Evolutionary conservation across 2,329 filamentous ascomycete genomes (phyloP).

Genomic region (Stromatinia cepivora): DNA sequence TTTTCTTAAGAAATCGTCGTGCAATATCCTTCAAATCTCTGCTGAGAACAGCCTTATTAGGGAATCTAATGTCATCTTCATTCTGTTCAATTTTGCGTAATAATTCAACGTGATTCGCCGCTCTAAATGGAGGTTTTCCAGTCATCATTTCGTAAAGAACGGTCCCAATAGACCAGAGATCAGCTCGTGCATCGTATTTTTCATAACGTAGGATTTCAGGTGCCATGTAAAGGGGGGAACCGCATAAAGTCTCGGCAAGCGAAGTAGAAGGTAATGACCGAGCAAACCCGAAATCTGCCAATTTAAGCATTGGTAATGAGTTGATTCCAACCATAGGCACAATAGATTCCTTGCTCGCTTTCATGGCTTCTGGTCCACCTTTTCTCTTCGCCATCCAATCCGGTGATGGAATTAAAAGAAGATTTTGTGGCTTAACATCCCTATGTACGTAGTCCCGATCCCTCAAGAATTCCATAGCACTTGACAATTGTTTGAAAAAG

Average conservation of each 20-base stretch:
- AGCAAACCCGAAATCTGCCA: slow-evolving; percentile 98
- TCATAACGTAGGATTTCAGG: slow-evolving; percentile 97
- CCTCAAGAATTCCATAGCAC: slow-evolving; percentile 85
- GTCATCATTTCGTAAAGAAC: slow-evolving; percentile 95
- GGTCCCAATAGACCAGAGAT: slow-evolving; percentile 96
- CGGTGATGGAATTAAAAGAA: slow-evolving; percentile 81
- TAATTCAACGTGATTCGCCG: slow-evolving; percentile 91
- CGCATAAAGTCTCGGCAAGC: slow-evolving; percentile 92
- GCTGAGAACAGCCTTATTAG: slow-evolving; percentile 68
- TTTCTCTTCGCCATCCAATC: slow-evolving; percentile 65
- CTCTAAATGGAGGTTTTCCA: slow-evolving; percentile 86
- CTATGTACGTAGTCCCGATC: slow-evolving; percentile 88
- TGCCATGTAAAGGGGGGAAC: slow-evolving; percentile 97
- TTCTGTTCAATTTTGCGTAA: slow-evolving; percentile 87
- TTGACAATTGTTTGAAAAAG: slow-evolving; percentile 92
- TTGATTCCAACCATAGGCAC: slow-evolving; percentile 78
- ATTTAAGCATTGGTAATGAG: slow-evolving; percentile 92
- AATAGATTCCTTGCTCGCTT: slow-evolving; percentile 75
- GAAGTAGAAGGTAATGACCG: slow-evolving; percentile 87
- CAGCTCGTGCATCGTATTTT: slow-evolving; percentile 94
- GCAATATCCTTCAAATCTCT: slow-evolving; percentile 79
- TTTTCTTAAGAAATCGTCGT: slow-evolving; percentile 77
- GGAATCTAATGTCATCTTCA: slow-evolving; percentile 83
- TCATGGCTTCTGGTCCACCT: slow-evolving; percentile 68
- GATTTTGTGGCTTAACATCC: slow-evolving; percentile 96